Evolutionary conservation across 805 yeast genomes (phyloP).

Genomic region (Scheffersomyces stipitis): DNA sequence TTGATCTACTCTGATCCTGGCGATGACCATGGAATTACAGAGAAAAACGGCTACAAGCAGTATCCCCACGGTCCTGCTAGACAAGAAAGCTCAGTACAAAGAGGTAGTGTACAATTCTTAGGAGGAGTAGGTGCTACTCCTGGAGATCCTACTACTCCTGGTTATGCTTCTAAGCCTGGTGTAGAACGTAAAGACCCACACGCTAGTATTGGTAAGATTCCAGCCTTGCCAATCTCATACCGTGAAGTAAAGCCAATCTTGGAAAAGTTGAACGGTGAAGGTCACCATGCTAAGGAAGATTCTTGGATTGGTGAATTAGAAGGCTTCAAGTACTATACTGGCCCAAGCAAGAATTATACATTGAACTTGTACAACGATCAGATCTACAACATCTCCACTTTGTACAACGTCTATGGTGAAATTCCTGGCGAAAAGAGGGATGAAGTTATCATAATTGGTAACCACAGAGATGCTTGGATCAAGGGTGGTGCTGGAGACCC

Average conservation of each 20-base stretch:
- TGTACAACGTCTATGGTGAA: slow-evolving; percentile 46
- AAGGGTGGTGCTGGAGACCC: slow-evolving; percentile 51
- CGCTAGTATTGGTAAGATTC: slow-evolving; percentile 35
- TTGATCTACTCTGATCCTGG: slow-evolving; percentile 56
- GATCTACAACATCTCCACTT: slow-evolving; percentile 37
- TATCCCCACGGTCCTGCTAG: slow-evolving; percentile 71
- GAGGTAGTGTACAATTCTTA: slow-evolving; percentile 59
- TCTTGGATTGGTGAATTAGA: slow-evolving; percentile 41
- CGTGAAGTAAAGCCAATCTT: slow-evolving; percentile 46
- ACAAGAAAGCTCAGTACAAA: slow-evolving; percentile 57
- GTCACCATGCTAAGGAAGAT: slow-evolving; percentile 29
- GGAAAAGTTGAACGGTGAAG: slow-evolving; percentile 40
- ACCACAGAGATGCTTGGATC: slow-evolving; percentile 49
- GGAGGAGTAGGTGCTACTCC: slow-evolving; percentile 53
- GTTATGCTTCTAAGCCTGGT: slow-evolving; percentile 56
- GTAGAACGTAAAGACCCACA: slow-evolving; percentile 36
- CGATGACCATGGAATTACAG: slow-evolving; percentile 60
- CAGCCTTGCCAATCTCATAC: slow-evolving; percentile 44
- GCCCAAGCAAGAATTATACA: slow-evolving; percentile 35
- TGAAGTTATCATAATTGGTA: slow-evolving; percentile 44
- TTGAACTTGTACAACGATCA: slow-evolving; percentile 44
- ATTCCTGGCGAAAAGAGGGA: slow-evolving; percentile 38
- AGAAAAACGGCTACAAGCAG: slow-evolving; percentile 51
- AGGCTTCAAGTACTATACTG: slow-evolving; percentile 39
- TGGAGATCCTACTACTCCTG: slow-evolving; percentile 81